Percentiles rank a stretch among this genome's conserved stretches.
Conservation (phyloP, 805 yeast genomes). For the Ogataea allantospora region DNA sequence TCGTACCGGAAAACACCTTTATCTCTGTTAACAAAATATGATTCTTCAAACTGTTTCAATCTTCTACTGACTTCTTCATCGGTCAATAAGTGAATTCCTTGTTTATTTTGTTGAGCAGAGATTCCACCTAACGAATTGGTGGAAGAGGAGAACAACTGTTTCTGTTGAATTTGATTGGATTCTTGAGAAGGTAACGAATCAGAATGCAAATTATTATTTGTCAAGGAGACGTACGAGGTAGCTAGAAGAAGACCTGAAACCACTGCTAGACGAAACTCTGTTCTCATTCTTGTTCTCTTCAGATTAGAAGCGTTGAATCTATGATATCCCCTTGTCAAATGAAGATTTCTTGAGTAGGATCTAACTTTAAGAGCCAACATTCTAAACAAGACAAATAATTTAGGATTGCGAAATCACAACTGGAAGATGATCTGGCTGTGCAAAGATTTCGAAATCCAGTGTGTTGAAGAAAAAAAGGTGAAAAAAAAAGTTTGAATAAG, state of each 20-base stretch:
- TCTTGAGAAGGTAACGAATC: slow-evolving; percentile 29
- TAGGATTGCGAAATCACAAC: slow-evolving; percentile 14
- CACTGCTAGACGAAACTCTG: slow-evolving; percentile 31
- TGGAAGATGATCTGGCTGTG: slow-evolving; percentile 18
- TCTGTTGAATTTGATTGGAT: slow-evolving; percentile 16
- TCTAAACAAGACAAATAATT: slow-evolving; percentile 6
- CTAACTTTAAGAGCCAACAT: slow-evolving; percentile 21
- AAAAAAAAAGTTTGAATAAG: slow-evolving; percentile 14
- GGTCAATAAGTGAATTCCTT: slow-evolving; percentile 53
- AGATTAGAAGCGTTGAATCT: not conserved
- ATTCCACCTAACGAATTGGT: slow-evolving; percentile 42
- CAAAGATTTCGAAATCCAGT: not conserved
- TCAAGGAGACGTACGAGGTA: slow-evolving; percentile 32
- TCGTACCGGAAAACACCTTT: slow-evolving; percentile 89
- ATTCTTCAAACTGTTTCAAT: slow-evolving; percentile 73
- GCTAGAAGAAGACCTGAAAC: slow-evolving; percentile 35
- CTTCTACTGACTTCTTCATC: slow-evolving; percentile 71
- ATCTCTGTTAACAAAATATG: slow-evolving; percentile 76
- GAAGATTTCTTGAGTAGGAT: slow-evolving; percentile 14
- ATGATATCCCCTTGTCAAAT: slow-evolving; percentile 4
- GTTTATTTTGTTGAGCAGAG: slow-evolving; percentile 41
- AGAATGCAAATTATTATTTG: slow-evolving; percentile 28
- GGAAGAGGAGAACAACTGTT: slow-evolving; percentile 40
- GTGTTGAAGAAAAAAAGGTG: not conserved
- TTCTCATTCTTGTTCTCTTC: slow-evolving; percentile 25